Percentiles rank a stretch among this genome's conserved stretches.
Evolutionary conservation across 2,329 filamentous ascomycete genomes (phyloP).

Genomic region (Trichothecium sympodiale): DNA sequence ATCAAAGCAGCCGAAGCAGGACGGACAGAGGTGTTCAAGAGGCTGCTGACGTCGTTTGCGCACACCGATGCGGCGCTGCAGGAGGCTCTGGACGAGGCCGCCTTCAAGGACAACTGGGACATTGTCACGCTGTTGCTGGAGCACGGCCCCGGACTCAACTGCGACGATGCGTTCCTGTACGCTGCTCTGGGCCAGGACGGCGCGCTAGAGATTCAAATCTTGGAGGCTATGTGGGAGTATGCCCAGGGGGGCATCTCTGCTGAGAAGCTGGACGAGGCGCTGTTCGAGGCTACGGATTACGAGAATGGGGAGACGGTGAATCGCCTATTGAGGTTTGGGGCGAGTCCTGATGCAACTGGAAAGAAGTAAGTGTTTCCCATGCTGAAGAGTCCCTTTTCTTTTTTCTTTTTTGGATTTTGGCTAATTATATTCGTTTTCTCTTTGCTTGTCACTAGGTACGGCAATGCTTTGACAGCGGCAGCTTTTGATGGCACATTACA

Average conservation of each 20-base stretch:
- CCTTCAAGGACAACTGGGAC: conserved; percentile 24
- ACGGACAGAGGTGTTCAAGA: conserved; percentile 27
- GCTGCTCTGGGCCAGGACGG: conserved; percentile 17
- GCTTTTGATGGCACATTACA: conserved; percentile 22
- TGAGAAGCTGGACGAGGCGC: conserved; percentile 18
- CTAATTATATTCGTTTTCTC: no score
- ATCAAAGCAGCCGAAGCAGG: conserved; percentile 25
- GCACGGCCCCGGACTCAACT: conserved; percentile 17
- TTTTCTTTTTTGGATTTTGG: no score
- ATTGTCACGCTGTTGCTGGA: conserved; percentile 23
- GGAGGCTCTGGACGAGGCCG: conserved; percentile 19
- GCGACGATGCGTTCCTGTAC: conserved; percentile 21
- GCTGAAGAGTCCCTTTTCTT: no score
- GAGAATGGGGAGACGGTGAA: conserved; percentile 25
- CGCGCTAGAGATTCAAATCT: conserved; percentile 21
- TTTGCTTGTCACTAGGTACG: no score
- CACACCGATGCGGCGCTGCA: conserved; percentile 21
- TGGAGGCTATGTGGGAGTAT: conserved; percentile 26
- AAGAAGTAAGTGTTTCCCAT: conserved; percentile 22
- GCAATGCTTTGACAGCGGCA: conserved; percentile 25
- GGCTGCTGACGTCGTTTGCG: conserved; percentile 20
- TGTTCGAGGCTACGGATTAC: conserved; percentile 27
- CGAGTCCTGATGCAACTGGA: conserved; percentile 25
- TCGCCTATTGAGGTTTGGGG: conserved; percentile 22
- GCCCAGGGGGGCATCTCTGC: conserved; percentile 18